A percentile compares a stretch with the other conserved stretches of the same genome.
Evolutionary conservation across 1,284 basidiomycete species (phyloP).

Genomic region (Sporisorium iseilematis-ciliati): DNA sequence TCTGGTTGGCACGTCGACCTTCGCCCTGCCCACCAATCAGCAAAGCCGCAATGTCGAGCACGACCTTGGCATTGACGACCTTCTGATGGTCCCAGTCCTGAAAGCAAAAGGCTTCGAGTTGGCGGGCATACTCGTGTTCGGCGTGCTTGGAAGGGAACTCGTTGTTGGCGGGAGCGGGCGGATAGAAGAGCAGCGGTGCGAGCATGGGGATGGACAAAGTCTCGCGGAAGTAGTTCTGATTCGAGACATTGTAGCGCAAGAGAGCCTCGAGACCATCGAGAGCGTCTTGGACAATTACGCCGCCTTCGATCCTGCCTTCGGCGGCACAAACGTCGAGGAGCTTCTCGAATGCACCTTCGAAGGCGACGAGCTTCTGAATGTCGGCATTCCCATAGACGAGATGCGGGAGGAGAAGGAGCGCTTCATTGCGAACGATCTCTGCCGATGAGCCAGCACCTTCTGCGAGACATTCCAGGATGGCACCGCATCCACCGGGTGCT

Average conservation of each 20-base stretch:
- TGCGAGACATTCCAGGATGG: constrained; percentile 75
- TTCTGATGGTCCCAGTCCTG: constrained; percentile 98
- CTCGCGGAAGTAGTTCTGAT: constrained; percentile 98
- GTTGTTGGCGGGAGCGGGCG: constrained; percentile 71
- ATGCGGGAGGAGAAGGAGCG: constrained; percentile 82
- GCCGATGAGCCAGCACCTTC: constrained; percentile 70
- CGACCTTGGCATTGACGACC: constrained; percentile 79
- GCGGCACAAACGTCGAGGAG: constrained; percentile 87
- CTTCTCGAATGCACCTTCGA: constrained; percentile 96
- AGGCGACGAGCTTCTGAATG: constrained; percentile 96
- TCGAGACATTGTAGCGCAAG: constrained; percentile 91
- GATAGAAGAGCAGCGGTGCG: constrained; percentile 87
- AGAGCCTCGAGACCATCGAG: constrained; percentile 86
- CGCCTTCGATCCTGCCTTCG: constrained; percentile 90
- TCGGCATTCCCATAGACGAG: constrained; percentile 88
- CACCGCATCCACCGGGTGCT: constrained; percentile 78
- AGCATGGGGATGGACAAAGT: constrained; percentile 84
- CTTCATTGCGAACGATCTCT: constrained; percentile 68
- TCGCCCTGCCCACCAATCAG: constrained; percentile 72
- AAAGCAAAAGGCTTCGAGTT: constrained; percentile 89
- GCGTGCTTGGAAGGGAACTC: constrained; percentile 74
- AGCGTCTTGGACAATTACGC: constrained; percentile 86
- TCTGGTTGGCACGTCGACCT: constrained; percentile 73
- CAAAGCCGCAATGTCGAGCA: constrained; percentile 81
- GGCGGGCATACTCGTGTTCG: constrained; percentile 54